Base-by-base conservation (phyloP, 768 basidiomycete genomes). In the Clitopilus passeckerianus region DNA sequence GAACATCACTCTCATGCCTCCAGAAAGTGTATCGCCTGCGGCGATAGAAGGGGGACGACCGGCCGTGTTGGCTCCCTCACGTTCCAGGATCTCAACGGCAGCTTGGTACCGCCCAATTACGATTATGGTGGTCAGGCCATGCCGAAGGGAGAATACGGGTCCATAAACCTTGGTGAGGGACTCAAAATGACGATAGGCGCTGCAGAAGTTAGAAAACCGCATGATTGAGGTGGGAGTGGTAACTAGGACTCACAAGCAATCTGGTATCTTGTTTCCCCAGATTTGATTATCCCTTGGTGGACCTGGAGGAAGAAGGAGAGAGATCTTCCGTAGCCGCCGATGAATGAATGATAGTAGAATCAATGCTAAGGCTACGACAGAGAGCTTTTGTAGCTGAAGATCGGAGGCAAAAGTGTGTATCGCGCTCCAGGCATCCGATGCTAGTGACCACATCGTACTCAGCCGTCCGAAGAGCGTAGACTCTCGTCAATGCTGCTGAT, bases 11-110 rank as follows among this genome's bases (percentile, higher is more conserved):
- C 86, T 71, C 75, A 86, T 80, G 0, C 85, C 86, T 1, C 84
- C 81, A 0, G 81, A 83, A 4, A 86, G 64, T 0, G 83, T 80
- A 59, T 86, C 84, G 6, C 86, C 86, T 0, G 80, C 85, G 0
- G 86, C 77, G 41, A 87, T 82, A 10, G 74, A 74, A 3, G 72
- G 68, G 18, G 86, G 86, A 54, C 86, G 72, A 63, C 86, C 86
- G 0, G 78, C 80, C 15, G 82, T 70, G 4, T 74, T 62, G 3
- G 80, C 78, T n/a, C 86, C 85, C 62, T 86, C 82, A 56, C 82
- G 82, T 65, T 87, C 86, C 84, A 87, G 82, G 58, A 87, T 81
- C 18, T 87, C 84, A 0, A 86, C 76, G 0, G 86, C 85, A 34
- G 84, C 84, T 67, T 86, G 68, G 54, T 81, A 66, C 2, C 82